These are phyloP conservation scores for Macaranga tanarius DNA, from an alignment of 441 rosid species.

Conservation along the genomic window DNA sequence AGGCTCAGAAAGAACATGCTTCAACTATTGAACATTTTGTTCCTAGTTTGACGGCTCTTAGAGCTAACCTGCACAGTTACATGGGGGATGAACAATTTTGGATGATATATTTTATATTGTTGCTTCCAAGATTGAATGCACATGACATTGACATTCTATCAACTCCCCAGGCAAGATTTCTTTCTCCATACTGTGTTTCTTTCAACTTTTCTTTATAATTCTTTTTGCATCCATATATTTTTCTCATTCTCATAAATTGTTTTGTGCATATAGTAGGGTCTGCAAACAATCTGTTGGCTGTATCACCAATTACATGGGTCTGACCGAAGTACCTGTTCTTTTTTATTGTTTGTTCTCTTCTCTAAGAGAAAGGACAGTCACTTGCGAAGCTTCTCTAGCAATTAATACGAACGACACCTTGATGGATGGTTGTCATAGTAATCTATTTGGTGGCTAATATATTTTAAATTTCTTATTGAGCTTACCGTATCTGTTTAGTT, in stretches of 20 bases:
- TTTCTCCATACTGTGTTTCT: neutral
- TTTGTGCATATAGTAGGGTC: neutral
- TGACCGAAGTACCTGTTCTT: neutral
- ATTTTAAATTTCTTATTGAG: neutral
- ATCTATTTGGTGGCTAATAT: neutral
- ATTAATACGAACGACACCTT: neutral
- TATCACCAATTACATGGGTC: neutral
- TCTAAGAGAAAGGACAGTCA: neutral
- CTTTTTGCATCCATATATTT: neutral
- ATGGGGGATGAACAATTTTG: conserved; percentile 56
- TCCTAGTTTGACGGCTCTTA: conserved; percentile 54
- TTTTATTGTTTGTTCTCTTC: neutral
- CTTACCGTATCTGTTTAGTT: neutral
- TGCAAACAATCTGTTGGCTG: neutral
- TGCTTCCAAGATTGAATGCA: conserved; percentile 63
- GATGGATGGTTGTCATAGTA: neutral
- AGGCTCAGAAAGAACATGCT: conserved; percentile 57
- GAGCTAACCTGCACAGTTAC: conserved; percentile 38
- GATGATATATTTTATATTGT: conserved; percentile 68
- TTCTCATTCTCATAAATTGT: neutral
- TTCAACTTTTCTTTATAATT: neutral
- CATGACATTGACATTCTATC: conserved; percentile 58
- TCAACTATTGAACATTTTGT: conserved; percentile 48
- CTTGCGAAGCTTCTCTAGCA: neutral
- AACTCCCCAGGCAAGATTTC: conserved; percentile 50